Percentiles rank a stretch among this genome's conserved stretches.
These are phyloP conservation scores for Fonsecaea nubica DNA, from an alignment of 2,329 filamentous ascomycete species.

Conservation along the genomic window DNA sequence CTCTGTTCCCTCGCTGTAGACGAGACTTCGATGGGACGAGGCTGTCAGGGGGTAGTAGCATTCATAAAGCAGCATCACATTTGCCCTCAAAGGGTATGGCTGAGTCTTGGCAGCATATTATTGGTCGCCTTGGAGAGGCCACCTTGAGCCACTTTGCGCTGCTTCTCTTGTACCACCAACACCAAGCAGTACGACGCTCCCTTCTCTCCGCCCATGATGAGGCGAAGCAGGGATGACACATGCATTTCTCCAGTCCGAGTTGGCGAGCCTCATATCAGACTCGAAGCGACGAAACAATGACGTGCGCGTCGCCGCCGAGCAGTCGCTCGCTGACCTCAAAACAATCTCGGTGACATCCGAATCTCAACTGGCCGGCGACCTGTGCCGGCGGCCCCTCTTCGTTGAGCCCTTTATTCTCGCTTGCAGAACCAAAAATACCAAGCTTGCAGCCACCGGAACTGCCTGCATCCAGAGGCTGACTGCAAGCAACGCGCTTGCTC, in stretches of 20 bases:
- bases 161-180: not conserved
- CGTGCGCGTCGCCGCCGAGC: constrained; percentile 86
- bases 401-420: constrained; percentile 93
- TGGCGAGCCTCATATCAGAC: constrained; percentile 90
- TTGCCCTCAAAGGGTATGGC: not conserved
- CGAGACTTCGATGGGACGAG: too few species aligned
- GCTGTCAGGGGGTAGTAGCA: not conserved
- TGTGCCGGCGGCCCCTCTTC: constrained; percentile 81
- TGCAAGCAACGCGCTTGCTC: constrained; percentile 78
- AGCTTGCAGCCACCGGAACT: constrained; percentile 85
- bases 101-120: not conserved
- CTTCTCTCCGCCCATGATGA: constrained; percentile 26
- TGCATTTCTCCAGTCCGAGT: constrained; percentile 78
- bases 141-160: not conserved
- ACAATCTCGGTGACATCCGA: constrained; percentile 75
- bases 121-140: not conserved
- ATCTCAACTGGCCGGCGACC: constrained; percentile 76
- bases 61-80: too few species aligned
- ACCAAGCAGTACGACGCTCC: not conserved
- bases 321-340: constrained; percentile 88
- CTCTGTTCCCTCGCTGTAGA: too few species aligned
- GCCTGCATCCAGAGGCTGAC: constrained; percentile 89
- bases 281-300: constrained; percentile 94
- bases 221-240: constrained; percentile 39
- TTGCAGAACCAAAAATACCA: constrained; percentile 86